Evolutionary conservation across 805 yeast species (phyloP).

Genomic region (Jamesozyma lodderae): DNA sequence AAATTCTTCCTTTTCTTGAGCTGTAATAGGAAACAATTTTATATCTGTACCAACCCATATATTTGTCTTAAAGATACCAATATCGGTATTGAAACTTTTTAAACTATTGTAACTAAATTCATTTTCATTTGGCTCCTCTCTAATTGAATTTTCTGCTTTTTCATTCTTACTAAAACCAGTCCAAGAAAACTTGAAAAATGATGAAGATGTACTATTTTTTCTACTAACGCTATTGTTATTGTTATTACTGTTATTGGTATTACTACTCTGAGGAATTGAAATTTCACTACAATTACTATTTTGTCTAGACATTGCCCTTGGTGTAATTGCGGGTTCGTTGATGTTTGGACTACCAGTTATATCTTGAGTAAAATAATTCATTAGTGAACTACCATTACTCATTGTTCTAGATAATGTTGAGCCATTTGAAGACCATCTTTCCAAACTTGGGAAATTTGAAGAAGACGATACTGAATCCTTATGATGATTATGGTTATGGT

Average conservation of each 20-base stretch:
- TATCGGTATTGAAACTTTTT: constrained; percentile 19
- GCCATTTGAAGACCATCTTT: constrained; percentile 24
- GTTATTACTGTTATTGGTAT: constrained; percentile 2
- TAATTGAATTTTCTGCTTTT: constrained; percentile 10
- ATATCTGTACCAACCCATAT: constrained; percentile 47
- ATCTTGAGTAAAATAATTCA: constrained; percentile 13
- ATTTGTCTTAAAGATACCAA: constrained; percentile 33
- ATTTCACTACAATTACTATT: constrained; percentile 1
- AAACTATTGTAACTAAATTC: constrained; percentile 5
- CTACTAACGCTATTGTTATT: constrained; percentile 4
- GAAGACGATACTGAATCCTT: not conserved
- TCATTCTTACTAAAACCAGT: constrained; percentile 22
- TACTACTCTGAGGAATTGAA: constrained; percentile 3
- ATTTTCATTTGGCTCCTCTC: constrained; percentile 11
- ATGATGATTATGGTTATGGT: constrained; percentile 1
- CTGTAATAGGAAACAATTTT: constrained; percentile 41
- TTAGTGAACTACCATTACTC: constrained; percentile 21
- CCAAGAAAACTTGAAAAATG: constrained; percentile 35
- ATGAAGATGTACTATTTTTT: constrained; percentile 13
- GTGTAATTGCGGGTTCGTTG: too few relatives aligned
- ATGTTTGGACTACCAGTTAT: not conserved
- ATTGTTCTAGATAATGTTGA: constrained; percentile 23
- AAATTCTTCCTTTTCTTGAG: constrained; percentile 31
- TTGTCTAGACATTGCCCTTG: not conserved
- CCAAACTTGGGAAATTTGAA: constrained; percentile 19